A percentile compares a stretch with the other conserved stretches of the same genome.
Evolutionary conservation across 306 rosid genomes (phyloP).

Genomic region (Vicia faba): DNA sequence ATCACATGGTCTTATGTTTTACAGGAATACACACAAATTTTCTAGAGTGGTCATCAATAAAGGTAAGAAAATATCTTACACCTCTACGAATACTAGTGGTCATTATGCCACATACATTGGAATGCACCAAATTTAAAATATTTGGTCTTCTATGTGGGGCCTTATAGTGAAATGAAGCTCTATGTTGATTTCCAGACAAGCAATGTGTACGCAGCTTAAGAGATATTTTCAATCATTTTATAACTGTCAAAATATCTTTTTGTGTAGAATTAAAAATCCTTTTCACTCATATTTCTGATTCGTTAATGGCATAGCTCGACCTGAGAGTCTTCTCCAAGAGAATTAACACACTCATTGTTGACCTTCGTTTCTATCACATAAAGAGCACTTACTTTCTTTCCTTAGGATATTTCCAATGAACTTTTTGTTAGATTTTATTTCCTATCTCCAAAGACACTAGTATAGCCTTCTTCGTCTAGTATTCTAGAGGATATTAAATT

Average conservation of each 20-base stretch:
- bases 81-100: background rate
- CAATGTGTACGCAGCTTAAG: background rate
- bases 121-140: no score
- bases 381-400: background rate
- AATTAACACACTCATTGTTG: background rate
- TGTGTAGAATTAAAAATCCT: background rate
- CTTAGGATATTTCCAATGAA: background rate
- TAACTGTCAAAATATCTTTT: background rate
- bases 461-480: background rate
- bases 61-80: background rate
- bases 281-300: background rate
- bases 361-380: background rate
- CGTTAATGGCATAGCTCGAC: background rate
- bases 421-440: background rate
- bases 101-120: background rate
- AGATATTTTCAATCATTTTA: background rate
- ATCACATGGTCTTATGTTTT: background rate
- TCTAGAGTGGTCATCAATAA: background rate
- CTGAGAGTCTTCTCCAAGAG: background rate
- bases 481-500: conserved; percentile 3
- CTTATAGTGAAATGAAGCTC: no score
- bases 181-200: background rate
- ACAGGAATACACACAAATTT: background rate
- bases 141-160: no score
- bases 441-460: conserved; percentile 5